Conservation (phyloP, 495 filamentous ascomycete genomes). For the Evansstolkia leycettana region DNA sequence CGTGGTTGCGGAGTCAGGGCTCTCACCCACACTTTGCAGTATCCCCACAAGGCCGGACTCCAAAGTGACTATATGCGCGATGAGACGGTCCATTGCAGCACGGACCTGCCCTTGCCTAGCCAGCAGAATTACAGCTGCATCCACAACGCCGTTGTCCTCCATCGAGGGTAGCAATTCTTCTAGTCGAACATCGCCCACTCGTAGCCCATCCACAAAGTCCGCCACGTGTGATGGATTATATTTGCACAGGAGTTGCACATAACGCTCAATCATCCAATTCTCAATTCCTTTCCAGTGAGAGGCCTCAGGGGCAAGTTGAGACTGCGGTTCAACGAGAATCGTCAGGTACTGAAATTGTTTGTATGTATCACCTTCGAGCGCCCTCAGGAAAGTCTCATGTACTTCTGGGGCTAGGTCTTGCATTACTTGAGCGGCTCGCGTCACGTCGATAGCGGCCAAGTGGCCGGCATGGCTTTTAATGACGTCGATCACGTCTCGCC, state of each 20-base stretch:
- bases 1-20: slow-evolving; percentile 40
- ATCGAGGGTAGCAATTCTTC: slow-evolving; percentile 75
- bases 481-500: slow-evolving; percentile 59
- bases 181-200: slow-evolving; percentile 68
- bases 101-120: slow-evolving; percentile 78
- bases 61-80: slow-evolving; percentile 63
- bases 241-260: slow-evolving; percentile 80
- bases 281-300: slow-evolving; percentile 17
- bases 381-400: slow-evolving; percentile 56
- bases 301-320: slow-evolving; percentile 24
- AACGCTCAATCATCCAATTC: slow-evolving; percentile 61
- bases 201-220: slow-evolving; percentile 67
- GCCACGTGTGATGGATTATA: slow-evolving; percentile 75
- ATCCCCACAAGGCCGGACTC: slow-evolving; percentile 70
- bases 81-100: slow-evolving; percentile 72
- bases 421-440: slow-evolving; percentile 56
- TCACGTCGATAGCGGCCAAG: slow-evolving; percentile 57
- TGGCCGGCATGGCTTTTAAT: slow-evolving; percentile 56
- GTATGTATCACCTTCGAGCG: slow-evolving; percentile 48
- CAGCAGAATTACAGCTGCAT: slow-evolving; percentile 86
- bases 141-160: slow-evolving; percentile 79
- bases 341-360: slow-evolving; percentile 68
- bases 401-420: slow-evolving; percentile 53
- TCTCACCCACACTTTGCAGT: slow-evolving; percentile 40
- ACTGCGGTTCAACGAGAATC: slow-evolving; percentile 59